Evolutionary conservation across 306 rosid species (phyloP).

Genomic region (Comarum palustre): DNA sequence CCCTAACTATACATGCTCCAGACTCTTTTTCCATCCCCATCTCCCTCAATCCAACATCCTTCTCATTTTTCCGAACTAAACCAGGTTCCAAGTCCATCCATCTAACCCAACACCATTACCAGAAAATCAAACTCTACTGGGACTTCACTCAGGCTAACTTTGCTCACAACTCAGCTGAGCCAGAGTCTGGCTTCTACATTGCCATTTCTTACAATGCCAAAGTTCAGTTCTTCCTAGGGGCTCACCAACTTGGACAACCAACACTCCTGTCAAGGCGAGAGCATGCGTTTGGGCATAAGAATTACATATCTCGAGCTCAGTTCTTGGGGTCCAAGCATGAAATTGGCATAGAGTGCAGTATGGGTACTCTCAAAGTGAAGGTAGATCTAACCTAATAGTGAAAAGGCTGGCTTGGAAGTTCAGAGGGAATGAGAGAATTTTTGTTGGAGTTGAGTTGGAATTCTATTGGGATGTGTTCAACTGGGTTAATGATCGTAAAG

Average conservation of each 20-base stretch:
- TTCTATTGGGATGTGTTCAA: slow-evolving; percentile 80
- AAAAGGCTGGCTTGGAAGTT: slow-evolving; percentile 81
- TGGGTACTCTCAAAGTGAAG: slow-evolving; percentile 50
- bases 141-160: slow-evolving; percentile 58
- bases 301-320: slow-evolving; percentile 48
- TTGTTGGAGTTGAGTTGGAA: slow-evolving; percentile 59
- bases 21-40: slow-evolving; percentile 53
- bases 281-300: slow-evolving; percentile 60
- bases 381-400: slow-evolving; percentile 56
- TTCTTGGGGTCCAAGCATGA: slow-evolving; percentile 65
- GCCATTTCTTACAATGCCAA: slow-evolving; percentile 44
- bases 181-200: slow-evolving; percentile 60
- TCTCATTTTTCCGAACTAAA: slow-evolving; percentile 50
- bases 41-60: slow-evolving; percentile 55
- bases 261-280: slow-evolving; percentile 58
- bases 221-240: slow-evolving; percentile 57
- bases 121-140: slow-evolving; percentile 58
- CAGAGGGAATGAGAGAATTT: slow-evolving; percentile 77
- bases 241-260: slow-evolving; percentile 25
- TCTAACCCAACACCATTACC: slow-evolving; percentile 31
- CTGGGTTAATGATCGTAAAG: slow-evolving; percentile 45
- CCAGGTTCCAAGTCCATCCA: slow-evolving; percentile 58
- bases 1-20: slow-evolving; percentile 49
- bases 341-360: slow-evolving; percentile 59
- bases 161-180: slow-evolving; percentile 51